Conservation (phyloP, 768 basidiomycete species). For the Tricholoma flavovirens region DNA sequence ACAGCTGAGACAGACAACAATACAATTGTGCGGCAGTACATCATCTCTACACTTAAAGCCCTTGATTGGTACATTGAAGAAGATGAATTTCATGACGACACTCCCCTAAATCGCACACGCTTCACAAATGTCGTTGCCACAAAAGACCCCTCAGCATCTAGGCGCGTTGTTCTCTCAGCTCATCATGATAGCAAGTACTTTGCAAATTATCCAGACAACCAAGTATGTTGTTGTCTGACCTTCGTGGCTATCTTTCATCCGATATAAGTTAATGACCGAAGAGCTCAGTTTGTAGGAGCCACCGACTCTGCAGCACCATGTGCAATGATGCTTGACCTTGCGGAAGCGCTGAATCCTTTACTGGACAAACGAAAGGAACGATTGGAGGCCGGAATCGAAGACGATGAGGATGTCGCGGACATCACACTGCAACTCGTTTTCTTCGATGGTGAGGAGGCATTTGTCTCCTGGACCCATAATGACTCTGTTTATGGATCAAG, state of each 20-base stretch:
- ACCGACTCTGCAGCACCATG: conserved; percentile 97
- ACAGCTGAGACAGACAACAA: conserved; percentile 71
- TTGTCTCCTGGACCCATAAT: conserved; percentile 77
- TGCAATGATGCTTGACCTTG: conserved; percentile 89
- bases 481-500: conserved; percentile 96
- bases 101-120: conserved; percentile 72
- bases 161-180: conserved; percentile 83
- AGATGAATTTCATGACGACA: conserved; percentile 71
- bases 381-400: conserved; percentile 49
- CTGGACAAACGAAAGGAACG: conserved; percentile 55
- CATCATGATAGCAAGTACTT: conserved; percentile 95
- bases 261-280: conserved; percentile 5
- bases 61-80: conserved; percentile 87
- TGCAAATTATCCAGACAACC: conserved; percentile 59
- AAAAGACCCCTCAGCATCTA: conserved; percentile 79
- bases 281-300: conserved; percentile 86
- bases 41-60: conserved; percentile 61
- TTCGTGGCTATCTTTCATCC: neutral
- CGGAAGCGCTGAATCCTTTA: conserved; percentile 72
- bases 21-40: conserved; percentile 78
- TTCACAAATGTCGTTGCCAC: conserved; percentile 95
- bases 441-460: conserved; percentile 98
- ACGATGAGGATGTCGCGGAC: conserved; percentile 73
- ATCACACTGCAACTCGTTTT: conserved; percentile 91
- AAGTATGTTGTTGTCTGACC: conserved; percentile 40